phyloP scores from a whole-genome alignment of 345 rosid species.

The Pistacia integerrima region DNA sequence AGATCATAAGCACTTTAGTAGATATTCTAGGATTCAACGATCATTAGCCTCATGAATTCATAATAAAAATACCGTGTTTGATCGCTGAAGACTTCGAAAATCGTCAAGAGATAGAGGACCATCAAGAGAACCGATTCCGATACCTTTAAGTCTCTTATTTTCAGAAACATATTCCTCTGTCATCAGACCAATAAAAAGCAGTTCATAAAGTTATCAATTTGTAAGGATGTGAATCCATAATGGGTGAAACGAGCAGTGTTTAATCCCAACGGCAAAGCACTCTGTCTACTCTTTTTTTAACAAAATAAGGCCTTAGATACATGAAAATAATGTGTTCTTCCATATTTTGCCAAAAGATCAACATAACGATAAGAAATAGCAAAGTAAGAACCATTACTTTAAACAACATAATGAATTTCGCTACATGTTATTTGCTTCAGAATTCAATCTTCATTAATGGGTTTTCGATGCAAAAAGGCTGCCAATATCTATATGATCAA shows the following conservation, averaged over 20 bases:
- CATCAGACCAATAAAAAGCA: slow-evolving; percentile 3
- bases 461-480: not conserved
- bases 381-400: not conserved
- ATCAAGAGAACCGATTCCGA: slow-evolving; percentile 92
- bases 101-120: slow-evolving; percentile 97
- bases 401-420: not conserved
- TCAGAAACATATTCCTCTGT: slow-evolving; percentile 68
- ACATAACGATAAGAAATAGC: not conserved
- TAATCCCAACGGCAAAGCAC: not conserved
- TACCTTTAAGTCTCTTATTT: slow-evolving; percentile 77
- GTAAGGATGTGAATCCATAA: not conserved
- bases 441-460: not conserved
- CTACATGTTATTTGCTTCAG: not conserved
- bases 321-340: not conserved
- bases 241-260: not conserved
- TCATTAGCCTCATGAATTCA: slow-evolving; percentile 6
- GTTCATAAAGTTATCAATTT: slow-evolving; percentile 2
- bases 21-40: slow-evolving; percentile 8
- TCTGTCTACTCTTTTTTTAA: not conserved
- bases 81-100: slow-evolving; percentile 93
- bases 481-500: not conserved
- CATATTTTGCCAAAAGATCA: not conserved
- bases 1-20: not conserved
- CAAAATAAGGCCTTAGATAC: not conserved
- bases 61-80: slow-evolving; percentile 62